Conservation (phyloP, 169 alveolate species). For the Nephromyces sp. region DNA sequence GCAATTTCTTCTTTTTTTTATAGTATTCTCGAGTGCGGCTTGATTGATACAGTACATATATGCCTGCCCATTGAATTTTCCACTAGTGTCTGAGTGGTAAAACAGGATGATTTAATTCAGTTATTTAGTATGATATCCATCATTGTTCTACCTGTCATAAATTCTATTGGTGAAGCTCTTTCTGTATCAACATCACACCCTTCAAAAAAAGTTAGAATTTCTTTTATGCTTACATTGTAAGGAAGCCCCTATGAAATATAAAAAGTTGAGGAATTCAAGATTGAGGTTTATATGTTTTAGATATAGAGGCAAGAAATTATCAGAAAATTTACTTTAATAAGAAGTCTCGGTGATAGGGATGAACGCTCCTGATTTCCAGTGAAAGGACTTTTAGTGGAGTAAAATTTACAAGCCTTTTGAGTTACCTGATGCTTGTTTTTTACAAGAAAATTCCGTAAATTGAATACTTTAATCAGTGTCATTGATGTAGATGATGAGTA, state of each 20-base stretch:
- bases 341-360: no score
- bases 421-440: no score
- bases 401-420: no score
- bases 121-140: not conserved
- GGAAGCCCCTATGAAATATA: not conserved
- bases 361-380: no score
- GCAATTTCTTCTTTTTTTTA: not conserved
- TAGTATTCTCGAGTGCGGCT: not conserved
- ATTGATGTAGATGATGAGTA: no score
- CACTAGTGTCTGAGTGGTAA: not conserved
- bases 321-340: no score
- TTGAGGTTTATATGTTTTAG: no score
- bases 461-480: no score
- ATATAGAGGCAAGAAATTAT: no score
- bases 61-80: not conserved
- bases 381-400: no score
- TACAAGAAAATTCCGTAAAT: no score
- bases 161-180: not conserved
- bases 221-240: not conserved
- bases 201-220: not conserved
- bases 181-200: not conserved
- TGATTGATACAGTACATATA: not conserved
- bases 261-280: no score
- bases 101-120: not conserved
- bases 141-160: not conserved